Conservation (phyloP, 2,329 filamentous ascomycete species). For the Blastomyces gilchristii region DNA sequence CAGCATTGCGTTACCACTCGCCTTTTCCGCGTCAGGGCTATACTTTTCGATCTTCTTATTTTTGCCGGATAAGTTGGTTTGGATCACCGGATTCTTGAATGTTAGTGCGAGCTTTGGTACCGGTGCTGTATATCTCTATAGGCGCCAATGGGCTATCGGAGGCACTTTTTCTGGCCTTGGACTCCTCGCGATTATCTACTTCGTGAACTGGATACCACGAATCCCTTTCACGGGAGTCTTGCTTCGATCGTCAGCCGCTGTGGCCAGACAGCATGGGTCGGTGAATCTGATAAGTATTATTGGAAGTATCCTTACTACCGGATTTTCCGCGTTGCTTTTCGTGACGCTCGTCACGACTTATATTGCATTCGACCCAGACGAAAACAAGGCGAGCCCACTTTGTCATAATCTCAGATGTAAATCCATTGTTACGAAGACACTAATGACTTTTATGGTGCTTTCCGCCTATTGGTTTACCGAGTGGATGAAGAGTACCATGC, state of each 20-base stretch:
- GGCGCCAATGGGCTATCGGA: constrained; percentile 68
- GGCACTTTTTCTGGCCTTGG: constrained; percentile 79
- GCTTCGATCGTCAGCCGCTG: constrained; percentile 75
- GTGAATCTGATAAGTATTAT: constrained; percentile 78
- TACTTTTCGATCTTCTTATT: constrained; percentile 67
- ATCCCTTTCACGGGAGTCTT: constrained; percentile 89
- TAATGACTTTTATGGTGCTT: constrained; percentile 81
- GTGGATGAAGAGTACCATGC: constrained; percentile 86
- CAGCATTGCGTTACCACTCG: constrained; percentile 62
- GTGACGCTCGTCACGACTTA: constrained; percentile 81
- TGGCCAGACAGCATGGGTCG: constrained; percentile 73
- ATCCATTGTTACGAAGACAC: constrained; percentile 65
- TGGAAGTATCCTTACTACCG: constrained; percentile 65
- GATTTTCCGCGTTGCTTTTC: constrained; percentile 74
- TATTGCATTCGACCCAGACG: constrained; percentile 62
- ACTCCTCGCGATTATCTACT: constrained; percentile 70
- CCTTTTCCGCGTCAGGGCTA: constrained; percentile 61
- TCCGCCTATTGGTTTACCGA: constrained; percentile 91
- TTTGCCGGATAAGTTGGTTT: constrained; percentile 86
- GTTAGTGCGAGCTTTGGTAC: constrained; percentile 76
- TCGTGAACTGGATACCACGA: constrained; percentile 77
- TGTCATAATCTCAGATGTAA: constrained; percentile 56
- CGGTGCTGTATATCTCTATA: constrained; percentile 72
- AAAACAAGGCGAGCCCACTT: constrained; percentile 40
- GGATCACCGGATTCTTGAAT: constrained; percentile 82